Base-by-base conservation (phyloP, 257 asterid genomes). In the Fraxinus quadrangulata region DNA sequence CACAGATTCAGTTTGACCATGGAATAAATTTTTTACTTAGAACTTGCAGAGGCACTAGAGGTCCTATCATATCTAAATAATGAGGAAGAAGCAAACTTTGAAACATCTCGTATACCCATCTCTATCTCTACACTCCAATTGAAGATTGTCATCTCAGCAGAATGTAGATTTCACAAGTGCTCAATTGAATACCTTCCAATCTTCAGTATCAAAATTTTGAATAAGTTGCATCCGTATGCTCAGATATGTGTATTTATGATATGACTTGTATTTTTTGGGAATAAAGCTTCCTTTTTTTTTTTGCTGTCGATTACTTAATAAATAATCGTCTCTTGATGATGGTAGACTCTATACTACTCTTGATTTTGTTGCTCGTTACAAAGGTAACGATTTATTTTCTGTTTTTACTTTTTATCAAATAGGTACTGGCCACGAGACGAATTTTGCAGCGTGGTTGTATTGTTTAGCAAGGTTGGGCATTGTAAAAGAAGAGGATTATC, bases 371-470 rank as follows among this genome's bases (percentile, higher is more conserved):
- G 4, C 47, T 39, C 33, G 2, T 23, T 68, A 36, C 37, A 12
- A 69, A 69, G 24, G 17, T 67, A 36, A 34, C 34, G 6, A 16
- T 28, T 59, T 65, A 47, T 77, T 72, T 56, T 42, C 51, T 82
- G 61, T 10, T 70, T 72, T 28, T 40, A 24, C 17, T 65, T 74
- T 73, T 71, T 71, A 66, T 79, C 77, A 28, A 71, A 26, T 67
- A 94, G 97, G 98, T 49, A 94, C 97, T 34, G 97, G 98, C 13
- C 97, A 92, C 39, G 98, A 92, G 87, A 94, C 98, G 36, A 94
- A 94, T 83, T 94, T 91, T 69, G 92, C 95, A 9, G 96, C 97
- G 19, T 94, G 95, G 97, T 77, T 94, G 82, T 94, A 90, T 83
- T 94, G 98, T 85, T 85, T 92, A 59, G 98, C 97, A 54, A 89